Percentiles rank a stretch among this genome's conserved stretches.
phyloP scores from a whole-genome alignment of 306 rosid species.

The Quercus cerris region DNA sequence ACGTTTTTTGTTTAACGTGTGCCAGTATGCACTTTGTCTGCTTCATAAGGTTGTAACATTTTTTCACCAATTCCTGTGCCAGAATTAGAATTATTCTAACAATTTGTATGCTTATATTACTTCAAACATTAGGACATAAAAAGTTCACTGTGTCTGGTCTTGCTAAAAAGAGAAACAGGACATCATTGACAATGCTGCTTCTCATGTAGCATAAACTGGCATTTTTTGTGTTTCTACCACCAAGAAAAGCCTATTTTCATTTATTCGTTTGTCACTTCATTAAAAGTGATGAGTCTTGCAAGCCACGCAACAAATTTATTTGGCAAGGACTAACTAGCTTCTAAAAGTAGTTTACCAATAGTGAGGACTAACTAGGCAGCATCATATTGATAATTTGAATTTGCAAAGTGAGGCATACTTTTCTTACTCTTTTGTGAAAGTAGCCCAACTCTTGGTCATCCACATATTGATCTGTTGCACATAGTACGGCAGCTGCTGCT shows the following conservation, averaged over 20 bases:
- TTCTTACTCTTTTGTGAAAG: constrained; percentile 30
- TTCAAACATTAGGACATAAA: background rate
- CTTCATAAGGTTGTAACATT: constrained; percentile 37
- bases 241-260: background rate
- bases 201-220: background rate
- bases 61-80: constrained; percentile 36
- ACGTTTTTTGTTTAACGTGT: background rate
- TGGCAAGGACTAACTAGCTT: background rate
- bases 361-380: background rate
- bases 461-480: constrained; percentile 26
- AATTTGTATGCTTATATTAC: background rate
- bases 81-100: background rate
- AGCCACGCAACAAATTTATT: background rate
- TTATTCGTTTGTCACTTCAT: background rate
- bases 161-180: background rate
- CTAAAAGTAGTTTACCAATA: background rate
- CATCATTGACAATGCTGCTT: background rate
- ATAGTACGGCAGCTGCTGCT: constrained; percentile 41
- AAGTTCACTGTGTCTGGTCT: background rate
- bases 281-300: background rate
- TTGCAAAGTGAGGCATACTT: constrained; percentile 19
- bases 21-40: constrained; percentile 15
- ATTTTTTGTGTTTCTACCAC: background rate
- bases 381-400: background rate
- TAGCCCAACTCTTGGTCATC: constrained; percentile 15